These are phyloP conservation scores for Withania somnifera DNA, from an alignment of 305 asterid species.

Conservation along the genomic window DNA sequence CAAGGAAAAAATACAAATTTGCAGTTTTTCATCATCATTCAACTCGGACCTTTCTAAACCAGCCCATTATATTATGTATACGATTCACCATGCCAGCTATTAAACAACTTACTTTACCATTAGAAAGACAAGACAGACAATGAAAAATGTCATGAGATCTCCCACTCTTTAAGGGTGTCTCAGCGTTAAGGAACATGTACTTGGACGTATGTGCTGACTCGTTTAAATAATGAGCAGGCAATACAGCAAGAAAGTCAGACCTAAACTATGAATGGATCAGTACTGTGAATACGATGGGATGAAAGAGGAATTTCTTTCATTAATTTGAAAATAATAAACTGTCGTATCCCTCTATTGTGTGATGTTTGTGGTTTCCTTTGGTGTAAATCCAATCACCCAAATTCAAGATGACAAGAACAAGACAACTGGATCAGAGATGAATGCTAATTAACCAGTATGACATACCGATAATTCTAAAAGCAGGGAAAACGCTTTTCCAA, in stretches of 20 bases:
- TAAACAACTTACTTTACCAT: neutral
- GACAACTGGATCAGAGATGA: neutral
- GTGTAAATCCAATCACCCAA: neutral
- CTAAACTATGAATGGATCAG: neutral
- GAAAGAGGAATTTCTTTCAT: neutral
- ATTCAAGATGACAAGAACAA: neutral
- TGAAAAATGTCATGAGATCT: slow-evolving; percentile 1
- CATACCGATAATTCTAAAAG: neutral
- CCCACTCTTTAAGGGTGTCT: neutral
- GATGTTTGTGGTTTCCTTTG: neutral
- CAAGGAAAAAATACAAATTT: neutral
- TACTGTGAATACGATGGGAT: neutral
- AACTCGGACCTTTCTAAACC: neutral
- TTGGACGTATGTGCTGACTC: neutral
- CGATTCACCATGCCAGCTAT: slow-evolving; percentile 8
- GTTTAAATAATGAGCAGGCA: neutral
- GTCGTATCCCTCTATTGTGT: neutral
- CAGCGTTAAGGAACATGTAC: neutral
- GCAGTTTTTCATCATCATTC: neutral
- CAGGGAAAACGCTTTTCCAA: neutral
- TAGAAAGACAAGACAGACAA: slow-evolving; percentile 8
- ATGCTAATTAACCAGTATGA: neutral
- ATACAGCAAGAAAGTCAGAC: neutral
- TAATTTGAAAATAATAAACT: neutral
- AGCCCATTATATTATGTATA: slow-evolving; percentile 3